Evolutionary conservation across 768 basidiomycete genomes (phyloP), one percentile per base, ranked within the genome.

Genomic region (Trametes maxima): DNA sequence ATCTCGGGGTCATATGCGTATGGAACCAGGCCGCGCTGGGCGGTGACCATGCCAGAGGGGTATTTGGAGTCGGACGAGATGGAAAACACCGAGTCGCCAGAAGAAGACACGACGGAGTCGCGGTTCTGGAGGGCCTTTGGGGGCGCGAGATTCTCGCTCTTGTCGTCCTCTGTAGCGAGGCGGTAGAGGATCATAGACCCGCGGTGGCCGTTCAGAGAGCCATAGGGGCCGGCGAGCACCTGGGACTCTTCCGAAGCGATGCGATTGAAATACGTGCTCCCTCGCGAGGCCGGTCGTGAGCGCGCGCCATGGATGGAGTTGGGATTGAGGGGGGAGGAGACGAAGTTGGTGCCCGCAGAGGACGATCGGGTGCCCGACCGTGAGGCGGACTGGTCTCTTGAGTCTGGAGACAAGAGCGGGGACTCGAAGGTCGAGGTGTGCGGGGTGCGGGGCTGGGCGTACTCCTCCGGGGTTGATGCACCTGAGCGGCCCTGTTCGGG

Each of bases 171-270:
- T 44, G 78, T 74, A 1, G 83, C 80, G 16, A 89, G 76, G 13
- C 86, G 82, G 72, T 88, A 89, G 51, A 89, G 78, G 33, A 89
- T 75, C 88, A 89, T 88, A 47, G 84, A 85, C 0, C 84, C 83
- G 49, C 80, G 77, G 40, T 74, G 69, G 19, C 72, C 65, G 22
- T 70, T 62, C n/a, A 58, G 52, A 62, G 70, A 70, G 19, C 73
- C 66, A 37, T 54, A 68, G 63, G 66, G 75, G 57, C 70, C 69
- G 17, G 76, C 67, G 54, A 79, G 77, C 5, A 74, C 80, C 54
- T 78, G 78, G 0, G 77, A 77, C 28, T 78, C 82, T 45, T 79
- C 78, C 0, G 80, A 78, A 28, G 77, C 74, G 43, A 82, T 68
- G 63, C 81, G 78, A 65, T 74, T 74, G 67, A 83, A 71, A 65